Percentiles rank a stretch among this genome's conserved stretches.
phyloP scores from a whole-genome alignment of 140 eudicot genomes.

The Artemisia princeps region DNA sequence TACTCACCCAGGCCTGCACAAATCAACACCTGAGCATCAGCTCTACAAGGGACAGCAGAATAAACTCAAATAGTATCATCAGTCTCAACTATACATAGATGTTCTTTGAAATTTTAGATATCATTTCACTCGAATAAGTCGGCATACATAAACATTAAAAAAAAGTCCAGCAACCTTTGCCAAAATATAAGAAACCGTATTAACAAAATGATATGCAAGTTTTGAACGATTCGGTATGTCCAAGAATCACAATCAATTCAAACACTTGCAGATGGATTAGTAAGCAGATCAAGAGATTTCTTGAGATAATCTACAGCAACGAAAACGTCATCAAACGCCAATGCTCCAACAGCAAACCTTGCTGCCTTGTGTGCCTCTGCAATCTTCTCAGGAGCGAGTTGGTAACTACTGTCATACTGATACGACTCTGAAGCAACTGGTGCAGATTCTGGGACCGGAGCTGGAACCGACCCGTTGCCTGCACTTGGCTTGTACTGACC shows the following conservation, averaged over 20 bases:
- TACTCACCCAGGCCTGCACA: too few relatives aligned
- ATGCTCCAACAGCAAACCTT: constrained; percentile 87
- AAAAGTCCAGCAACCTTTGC: constrained; percentile 21
- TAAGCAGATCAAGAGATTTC: constrained; percentile 79
- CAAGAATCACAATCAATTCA: constrained; percentile 25
- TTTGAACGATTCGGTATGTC: constrained; percentile 4
- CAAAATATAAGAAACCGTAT: constrained; percentile 4
- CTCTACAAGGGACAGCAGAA: background rate
- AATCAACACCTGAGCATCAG: too few relatives aligned
- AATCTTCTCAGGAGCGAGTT: constrained; percentile 77
- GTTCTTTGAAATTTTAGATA: background rate
- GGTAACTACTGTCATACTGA: constrained; percentile 78
- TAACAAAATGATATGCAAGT: constrained; percentile 17
- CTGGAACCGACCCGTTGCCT: constrained; percentile 38
- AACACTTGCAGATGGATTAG: constrained; percentile 67
- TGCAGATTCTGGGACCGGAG: constrained; percentile 19
- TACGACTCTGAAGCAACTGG: constrained; percentile 36
- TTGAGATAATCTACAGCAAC: constrained; percentile 76
- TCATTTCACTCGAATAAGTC: constrained; percentile 12
- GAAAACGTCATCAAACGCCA: constrained; percentile 87
- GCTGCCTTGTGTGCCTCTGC: constrained; percentile 97
- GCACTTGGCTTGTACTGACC: constrained; percentile 40
- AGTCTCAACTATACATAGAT: background rate
- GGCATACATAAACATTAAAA: constrained; percentile 20
- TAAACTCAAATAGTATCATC: background rate